These are phyloP conservation scores for Nicotiana obtusifolia DNA, from an alignment of 257 asterid species.

Conservation along the genomic window DNA sequence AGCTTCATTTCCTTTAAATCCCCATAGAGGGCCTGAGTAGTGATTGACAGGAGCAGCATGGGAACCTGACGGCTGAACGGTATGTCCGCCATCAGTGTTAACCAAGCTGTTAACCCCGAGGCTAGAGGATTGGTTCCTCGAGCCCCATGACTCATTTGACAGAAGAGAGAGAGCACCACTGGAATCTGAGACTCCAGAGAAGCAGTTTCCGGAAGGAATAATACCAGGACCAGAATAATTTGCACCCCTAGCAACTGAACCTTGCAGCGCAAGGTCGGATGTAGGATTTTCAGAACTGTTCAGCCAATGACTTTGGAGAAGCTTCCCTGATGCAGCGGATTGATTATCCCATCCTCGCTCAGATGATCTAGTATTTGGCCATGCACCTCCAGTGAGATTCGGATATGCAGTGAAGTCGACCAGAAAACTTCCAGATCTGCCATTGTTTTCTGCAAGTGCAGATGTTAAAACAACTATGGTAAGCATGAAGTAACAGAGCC, in stretches of 20 bases:
- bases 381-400: constrained; percentile 30
- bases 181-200: constrained; percentile 44
- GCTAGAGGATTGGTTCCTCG: constrained; percentile 45
- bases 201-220: constrained; percentile 46
- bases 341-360: constrained; percentile 36
- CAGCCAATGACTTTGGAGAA: constrained; percentile 43
- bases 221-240: constrained; percentile 27
- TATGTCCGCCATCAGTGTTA: constrained; percentile 23
- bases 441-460: constrained; percentile 39
- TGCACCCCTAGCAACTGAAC: constrained; percentile 27
- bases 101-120: constrained; percentile 37
- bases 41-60: constrained; percentile 32
- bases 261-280: constrained; percentile 41
- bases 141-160: constrained; percentile 84
- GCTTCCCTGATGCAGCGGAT: constrained; percentile 28
- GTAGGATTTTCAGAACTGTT: constrained; percentile 38
- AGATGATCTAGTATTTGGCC: constrained; percentile 31
- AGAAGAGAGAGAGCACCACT: constrained; percentile 97
- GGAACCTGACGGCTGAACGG: constrained; percentile 39
- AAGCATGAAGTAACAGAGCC: not conserved
- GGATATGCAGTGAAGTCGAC: constrained; percentile 66
- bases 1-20: constrained; percentile 36
- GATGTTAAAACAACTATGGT: not conserved
- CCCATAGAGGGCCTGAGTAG: constrained; percentile 40
- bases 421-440: constrained; percentile 57